Conservation (phyloP, 495 filamentous ascomycete species). For the Umbilicaria muhlenbergii region DNA sequence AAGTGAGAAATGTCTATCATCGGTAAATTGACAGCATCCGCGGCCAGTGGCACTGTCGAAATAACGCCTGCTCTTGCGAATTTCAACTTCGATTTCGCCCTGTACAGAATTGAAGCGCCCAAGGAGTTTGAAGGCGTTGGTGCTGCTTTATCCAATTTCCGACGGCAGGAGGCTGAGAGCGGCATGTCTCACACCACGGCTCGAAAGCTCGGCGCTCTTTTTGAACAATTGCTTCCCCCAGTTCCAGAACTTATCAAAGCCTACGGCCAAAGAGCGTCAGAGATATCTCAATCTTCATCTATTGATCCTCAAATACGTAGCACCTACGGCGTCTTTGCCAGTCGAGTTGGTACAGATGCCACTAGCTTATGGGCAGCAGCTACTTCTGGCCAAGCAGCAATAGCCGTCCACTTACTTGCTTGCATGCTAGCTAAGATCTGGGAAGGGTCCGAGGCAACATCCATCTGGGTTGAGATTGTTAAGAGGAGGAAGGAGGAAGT, state of each 20-base stretch:
- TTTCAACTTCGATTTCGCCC: constrained; percentile 20
- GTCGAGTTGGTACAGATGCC: constrained; percentile 14
- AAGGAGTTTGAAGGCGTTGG: constrained; percentile 15
- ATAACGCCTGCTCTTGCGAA: constrained; percentile 13
- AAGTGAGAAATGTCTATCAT: constrained; percentile 2
- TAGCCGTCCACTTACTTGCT: constrained; percentile 22
- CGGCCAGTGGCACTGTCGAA: constrained; percentile 5
- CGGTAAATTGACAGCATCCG: constrained; percentile 1
- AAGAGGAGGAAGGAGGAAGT: constrained; percentile 1
- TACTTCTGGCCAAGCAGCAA: constrained; percentile 19
- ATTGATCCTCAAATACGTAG: constrained; percentile 7
- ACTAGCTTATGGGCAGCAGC: constrained; percentile 26
- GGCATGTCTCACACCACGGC: constrained; percentile 15
- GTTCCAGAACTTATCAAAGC: constrained; percentile 19
- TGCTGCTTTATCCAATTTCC: constrained; percentile 8
- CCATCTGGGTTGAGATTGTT: constrained; percentile 19
- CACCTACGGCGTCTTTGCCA: constrained; percentile 9
- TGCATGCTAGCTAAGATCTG: constrained; percentile 25
- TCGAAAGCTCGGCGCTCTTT: constrained; percentile 17
- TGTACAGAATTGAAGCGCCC: constrained; percentile 16
- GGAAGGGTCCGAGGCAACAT: constrained; percentile 19
- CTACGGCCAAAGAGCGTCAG: constrained; percentile 25
- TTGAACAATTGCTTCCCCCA: constrained; percentile 12
- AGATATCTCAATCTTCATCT: constrained; percentile 14
- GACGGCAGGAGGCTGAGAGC: constrained; percentile 14